Conservation (phyloP, 129 eudicot genomes). For the Flaveria linearis region DNA sequence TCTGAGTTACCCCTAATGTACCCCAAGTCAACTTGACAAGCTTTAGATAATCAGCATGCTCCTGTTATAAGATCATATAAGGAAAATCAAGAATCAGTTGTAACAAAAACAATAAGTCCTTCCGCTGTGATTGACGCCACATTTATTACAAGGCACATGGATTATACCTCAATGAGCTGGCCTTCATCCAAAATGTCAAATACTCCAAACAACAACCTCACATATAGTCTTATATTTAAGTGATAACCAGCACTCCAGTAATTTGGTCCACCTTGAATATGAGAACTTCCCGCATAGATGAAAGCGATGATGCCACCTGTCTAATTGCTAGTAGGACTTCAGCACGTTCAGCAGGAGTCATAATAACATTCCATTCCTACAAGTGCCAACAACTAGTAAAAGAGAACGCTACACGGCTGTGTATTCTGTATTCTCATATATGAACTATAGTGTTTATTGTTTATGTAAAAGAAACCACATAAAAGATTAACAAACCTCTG, state of each 20-base stretch:
- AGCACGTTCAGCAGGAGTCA: conserved; percentile 70
- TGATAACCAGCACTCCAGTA: conserved; percentile 75
- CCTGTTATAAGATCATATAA: conserved; percentile 47
- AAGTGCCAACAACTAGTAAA: conserved; percentile 18
- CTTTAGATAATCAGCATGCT: conserved; percentile 70
- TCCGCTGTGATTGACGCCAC: conserved; percentile 2
- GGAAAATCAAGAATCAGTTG: conserved; percentile 24
- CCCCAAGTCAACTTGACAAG: conserved; percentile 85
- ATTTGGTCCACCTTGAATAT: conserved; percentile 67
- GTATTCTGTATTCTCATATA: neutral
- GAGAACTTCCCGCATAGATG: conserved; percentile 52
- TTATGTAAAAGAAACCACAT: neutral
- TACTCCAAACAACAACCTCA: conserved; percentile 70
- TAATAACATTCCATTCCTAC: conserved; percentile 77
- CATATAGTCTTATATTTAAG: conserved; percentile 76
- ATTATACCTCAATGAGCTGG: conserved; percentile 67
- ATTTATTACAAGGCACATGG: conserved; percentile 22
- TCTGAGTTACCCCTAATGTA: conserved; percentile 79
- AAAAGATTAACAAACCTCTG: conserved; percentile 52
- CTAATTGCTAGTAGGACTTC: conserved; percentile 69
- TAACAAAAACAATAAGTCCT: neutral
- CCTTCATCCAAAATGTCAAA: conserved; percentile 93
- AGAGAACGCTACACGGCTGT: conserved; percentile 2
- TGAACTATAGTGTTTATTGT: neutral
- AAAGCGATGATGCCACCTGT: conserved; percentile 55